Evolutionary conservation across 1,284 basidiomycete species (phyloP).

Genomic region (Retiboletus fuscus): DNA sequence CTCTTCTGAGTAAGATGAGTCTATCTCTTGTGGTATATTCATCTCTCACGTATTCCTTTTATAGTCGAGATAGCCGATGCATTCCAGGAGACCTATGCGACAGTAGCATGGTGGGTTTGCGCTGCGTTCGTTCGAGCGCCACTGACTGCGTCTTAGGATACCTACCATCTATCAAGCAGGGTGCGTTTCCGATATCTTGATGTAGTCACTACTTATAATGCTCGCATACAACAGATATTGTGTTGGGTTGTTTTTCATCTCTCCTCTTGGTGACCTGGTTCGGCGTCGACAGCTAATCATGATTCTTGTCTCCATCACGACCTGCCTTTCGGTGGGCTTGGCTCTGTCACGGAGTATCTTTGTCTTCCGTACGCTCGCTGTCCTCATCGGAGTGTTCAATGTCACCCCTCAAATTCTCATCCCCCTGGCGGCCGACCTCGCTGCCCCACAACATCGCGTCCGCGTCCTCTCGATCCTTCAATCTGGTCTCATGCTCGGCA

Average conservation of each 20-base stretch:
- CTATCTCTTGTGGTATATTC: constrained; percentile 3
- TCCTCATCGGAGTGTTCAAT: constrained; percentile 68
- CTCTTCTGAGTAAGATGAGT: constrained; percentile 66
- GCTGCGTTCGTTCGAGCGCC: not conserved
- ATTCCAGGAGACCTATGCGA: constrained; percentile 67
- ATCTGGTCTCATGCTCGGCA: constrained; percentile 76
- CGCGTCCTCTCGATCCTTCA: constrained; percentile 74
- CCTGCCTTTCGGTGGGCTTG: constrained; percentile 67
- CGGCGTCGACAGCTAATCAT: constrained; percentile 69
- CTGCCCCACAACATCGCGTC: constrained; percentile 69
- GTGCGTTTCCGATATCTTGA: constrained; percentile 42
- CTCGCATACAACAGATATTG: constrained; percentile 58
- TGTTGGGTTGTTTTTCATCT: constrained; percentile 69
- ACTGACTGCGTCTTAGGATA: constrained; percentile 50
- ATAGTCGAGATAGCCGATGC: constrained; percentile 66
- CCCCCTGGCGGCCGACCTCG: constrained; percentile 74
- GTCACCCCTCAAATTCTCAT: constrained; percentile 71
- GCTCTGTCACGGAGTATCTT: constrained; percentile 61
- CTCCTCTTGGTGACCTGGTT: constrained; percentile 74
- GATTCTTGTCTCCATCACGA: constrained; percentile 59
- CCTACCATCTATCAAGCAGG: constrained; percentile 64
- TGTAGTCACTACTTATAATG: not conserved
- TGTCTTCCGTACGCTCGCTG: constrained; percentile 65
- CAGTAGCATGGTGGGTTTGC: constrained; percentile 62
- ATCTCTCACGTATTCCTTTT: constrained; percentile 15